A percentile compares a stretch with the other conserved stretches of the same genome.
These are phyloP conservation scores for Exserohilum turcica DNA, from an alignment of 2,329 filamentous ascomycete species.

Conservation along the genomic window DNA sequence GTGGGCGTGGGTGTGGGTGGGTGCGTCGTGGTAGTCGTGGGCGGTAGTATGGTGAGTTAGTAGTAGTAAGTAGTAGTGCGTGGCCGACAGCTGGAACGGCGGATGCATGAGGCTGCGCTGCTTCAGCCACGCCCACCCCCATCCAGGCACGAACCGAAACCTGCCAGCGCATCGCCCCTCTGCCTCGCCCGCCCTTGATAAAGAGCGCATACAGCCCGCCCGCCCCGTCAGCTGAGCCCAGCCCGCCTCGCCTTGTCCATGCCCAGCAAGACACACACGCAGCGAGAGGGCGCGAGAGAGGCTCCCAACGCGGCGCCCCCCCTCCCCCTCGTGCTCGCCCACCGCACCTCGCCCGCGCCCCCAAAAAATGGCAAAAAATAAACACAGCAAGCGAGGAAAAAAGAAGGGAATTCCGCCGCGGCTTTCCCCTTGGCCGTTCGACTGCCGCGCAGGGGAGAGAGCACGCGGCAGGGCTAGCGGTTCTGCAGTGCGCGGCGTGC, in stretches of 20 bases:
- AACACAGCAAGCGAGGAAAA: not conserved
- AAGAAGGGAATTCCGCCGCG: not conserved
- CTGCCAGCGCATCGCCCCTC: slow-evolving; percentile 28
- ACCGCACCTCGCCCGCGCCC: not conserved
- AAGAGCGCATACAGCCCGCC: not conserved
- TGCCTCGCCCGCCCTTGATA: not conserved
- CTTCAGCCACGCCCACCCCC: slow-evolving; percentile 11
- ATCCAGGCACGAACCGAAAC: slow-evolving; percentile 23
- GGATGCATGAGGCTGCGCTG: slow-evolving; percentile 12
- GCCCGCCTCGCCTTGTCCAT: not conserved
- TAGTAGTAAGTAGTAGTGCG: too few species aligned
- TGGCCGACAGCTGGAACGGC: too few species aligned
- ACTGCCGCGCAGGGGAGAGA: not conserved
- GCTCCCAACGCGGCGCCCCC: not conserved
- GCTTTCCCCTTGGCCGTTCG: not conserved
- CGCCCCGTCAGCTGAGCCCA: slow-evolving; percentile 7
- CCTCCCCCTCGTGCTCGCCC: not conserved
- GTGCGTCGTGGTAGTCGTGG: too few species aligned
- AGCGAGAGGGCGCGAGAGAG: not conserved
- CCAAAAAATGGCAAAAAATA: not conserved
- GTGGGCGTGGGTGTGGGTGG: slow-evolving; percentile 2
- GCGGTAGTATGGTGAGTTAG: too few species aligned
- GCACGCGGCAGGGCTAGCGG: not conserved
- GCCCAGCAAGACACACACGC: too few species aligned
- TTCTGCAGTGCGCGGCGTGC: too few species aligned